Evolutionary conservation across 345 rosid species (phyloP).

Genomic region (Eucalyptus camaldulensis): DNA sequence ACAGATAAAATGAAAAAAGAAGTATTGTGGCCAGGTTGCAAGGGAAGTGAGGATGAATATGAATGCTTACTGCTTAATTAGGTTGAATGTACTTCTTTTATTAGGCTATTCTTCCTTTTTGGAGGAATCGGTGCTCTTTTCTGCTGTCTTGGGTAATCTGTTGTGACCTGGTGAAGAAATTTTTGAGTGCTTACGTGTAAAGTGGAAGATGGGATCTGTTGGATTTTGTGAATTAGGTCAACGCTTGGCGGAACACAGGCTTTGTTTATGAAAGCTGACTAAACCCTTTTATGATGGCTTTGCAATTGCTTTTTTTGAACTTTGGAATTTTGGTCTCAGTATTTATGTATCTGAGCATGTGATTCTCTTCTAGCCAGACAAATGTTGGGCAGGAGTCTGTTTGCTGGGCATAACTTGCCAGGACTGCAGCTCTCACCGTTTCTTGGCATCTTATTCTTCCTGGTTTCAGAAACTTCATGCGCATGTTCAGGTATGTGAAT

Average conservation of each 20-base stretch:
- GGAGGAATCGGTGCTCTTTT: neutral
- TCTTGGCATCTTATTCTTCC: conserved; percentile 36
- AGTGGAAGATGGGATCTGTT: neutral
- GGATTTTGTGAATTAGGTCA: neutral
- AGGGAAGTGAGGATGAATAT: neutral
- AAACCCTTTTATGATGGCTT: neutral
- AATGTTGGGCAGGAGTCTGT: conserved; percentile 70
- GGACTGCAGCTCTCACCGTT: conserved; percentile 66
- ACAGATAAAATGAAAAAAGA: neutral
- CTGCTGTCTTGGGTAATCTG: neutral
- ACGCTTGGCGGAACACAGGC: neutral
- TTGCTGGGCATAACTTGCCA: conserved; percentile 69
- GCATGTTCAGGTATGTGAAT: conserved; percentile 33
- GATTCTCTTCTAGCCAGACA: conserved; percentile 55
- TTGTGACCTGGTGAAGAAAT: neutral
- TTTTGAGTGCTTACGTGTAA: neutral
- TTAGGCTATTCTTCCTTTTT: neutral
- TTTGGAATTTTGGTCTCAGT: neutral
- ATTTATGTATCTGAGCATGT: neutral
- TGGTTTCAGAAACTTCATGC: conserved; percentile 57
- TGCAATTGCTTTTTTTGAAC: neutral
- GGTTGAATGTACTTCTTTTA: neutral
- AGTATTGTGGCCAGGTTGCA: neutral
- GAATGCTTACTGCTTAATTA: neutral
- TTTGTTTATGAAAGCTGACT: neutral